Evolutionary conservation across 169 alveolate genomes (phyloP), one percentile per base, ranked within the genome.

Genomic region (Plasmodium berghei): DNA sequence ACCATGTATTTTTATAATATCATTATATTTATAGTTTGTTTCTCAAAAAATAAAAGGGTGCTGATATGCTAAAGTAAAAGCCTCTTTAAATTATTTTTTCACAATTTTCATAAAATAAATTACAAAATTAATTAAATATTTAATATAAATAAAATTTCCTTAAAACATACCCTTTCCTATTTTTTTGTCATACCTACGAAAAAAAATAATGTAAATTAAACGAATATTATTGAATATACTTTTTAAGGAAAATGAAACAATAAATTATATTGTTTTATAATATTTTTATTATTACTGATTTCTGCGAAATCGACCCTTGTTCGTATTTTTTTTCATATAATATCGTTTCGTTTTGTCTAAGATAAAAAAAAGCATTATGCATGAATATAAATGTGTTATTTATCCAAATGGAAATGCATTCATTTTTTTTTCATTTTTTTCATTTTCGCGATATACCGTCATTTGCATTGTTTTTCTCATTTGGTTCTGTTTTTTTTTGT

Each of bases 151-250:
- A 1, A 34, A 34, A 2, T 34, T 0, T 22, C 6, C 16, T 85
- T 52, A 85, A 10, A 85, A 63, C 91, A 69, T 69, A 12, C 87
- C 91, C 70, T 62, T 70, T 12, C 91, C 59, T 74, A 85, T 69
- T 54, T 85, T 85, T 63, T 46, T 85, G 42, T 85, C 91, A 40
- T 42, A 85, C 59, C 91, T 85, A 20, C 24, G 61, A 48, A 49
- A 28, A 58, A 42, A 56, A 26, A 24, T 16, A 0, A 3, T 46
- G 20, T 22, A 45, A 18, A 5, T 45, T 24, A 70, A 24, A 18
- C 5, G 14, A 24, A 62, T 10, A 62, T 24, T 62, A 12, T 20
- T 3, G 42, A 24, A 18, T 20, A 18, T 9, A 6, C 66, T 14
- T 52, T 52, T 14, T 12, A 52, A 14, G 28, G n/a, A 5, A 59